These are phyloP conservation scores for Fonsecaea multimorphosa DNA, from an alignment of 2,329 filamentous ascomycete genomes.

Conservation along the genomic window DNA sequence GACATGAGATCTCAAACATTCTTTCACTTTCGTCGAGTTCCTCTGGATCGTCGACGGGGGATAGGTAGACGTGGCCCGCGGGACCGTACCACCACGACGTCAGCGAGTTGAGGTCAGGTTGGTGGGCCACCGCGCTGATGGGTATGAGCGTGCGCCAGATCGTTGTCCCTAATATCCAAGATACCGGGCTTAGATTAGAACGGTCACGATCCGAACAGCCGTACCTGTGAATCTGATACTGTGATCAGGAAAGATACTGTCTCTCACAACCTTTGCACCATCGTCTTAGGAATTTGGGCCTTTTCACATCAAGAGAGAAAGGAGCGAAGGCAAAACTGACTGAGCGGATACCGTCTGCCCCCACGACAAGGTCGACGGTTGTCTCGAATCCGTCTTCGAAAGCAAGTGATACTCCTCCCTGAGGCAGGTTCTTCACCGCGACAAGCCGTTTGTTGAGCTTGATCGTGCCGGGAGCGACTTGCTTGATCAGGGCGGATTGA, in stretches of 20 bases:
- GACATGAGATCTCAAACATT: conserved; percentile 50
- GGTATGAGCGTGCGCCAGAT: conserved; percentile 56
- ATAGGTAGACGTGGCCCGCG: conserved; percentile 52
- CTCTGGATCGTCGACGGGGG: conserved; percentile 46
- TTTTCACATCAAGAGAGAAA: background rate
- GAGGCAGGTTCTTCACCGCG: conserved; percentile 47
- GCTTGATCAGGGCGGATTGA: conserved; percentile 57
- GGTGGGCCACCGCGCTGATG: conserved; percentile 45
- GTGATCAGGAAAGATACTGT: conserved; percentile 52
- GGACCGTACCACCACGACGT: conserved; percentile 56
- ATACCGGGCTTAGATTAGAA: background rate
- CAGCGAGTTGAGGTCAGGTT: conserved; percentile 42
- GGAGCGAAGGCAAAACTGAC: conserved; percentile 15
- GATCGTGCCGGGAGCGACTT: conserved; percentile 54
- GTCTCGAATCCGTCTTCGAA: conserved; percentile 56
- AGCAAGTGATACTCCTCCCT: conserved; percentile 47
- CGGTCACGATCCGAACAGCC: conserved; percentile 33
- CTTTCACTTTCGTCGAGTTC: conserved; percentile 40
- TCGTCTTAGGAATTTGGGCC: background rate
- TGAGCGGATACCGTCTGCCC: conserved; percentile 44
- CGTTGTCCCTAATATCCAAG: conserved; percentile 49
- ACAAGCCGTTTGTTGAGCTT: conserved; percentile 55
- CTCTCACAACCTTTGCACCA: conserved; percentile 50
- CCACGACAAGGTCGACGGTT: conserved; percentile 42
- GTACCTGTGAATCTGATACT: conserved; percentile 53